Evolutionary conservation across 495 filamentous ascomycete genomes (phyloP).

Genomic region (Talaromyces adpressus): DNA sequence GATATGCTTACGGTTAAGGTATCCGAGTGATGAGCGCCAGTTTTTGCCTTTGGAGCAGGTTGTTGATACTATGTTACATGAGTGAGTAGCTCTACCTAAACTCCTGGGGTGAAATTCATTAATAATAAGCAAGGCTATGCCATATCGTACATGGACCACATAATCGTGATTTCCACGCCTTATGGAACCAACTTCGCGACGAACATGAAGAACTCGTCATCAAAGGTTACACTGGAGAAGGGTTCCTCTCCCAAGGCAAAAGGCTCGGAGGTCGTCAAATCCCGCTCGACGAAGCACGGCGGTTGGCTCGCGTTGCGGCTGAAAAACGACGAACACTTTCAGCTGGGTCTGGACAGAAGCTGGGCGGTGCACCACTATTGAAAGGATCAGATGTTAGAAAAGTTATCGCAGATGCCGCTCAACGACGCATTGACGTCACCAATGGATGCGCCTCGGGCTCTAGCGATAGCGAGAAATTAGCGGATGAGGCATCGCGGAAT

Average conservation of each 20-base stretch:
- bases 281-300: slow-evolving; percentile 66
- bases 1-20: slow-evolving; percentile 79
- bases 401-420: slow-evolving; percentile 66
- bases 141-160: slow-evolving; percentile 84
- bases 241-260: slow-evolving; percentile 71
- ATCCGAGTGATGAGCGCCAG: slow-evolving; percentile 63
- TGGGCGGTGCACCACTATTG: slow-evolving; percentile 60
- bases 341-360: slow-evolving; percentile 61
- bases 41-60: slow-evolving; percentile 78
- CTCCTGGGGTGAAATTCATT: not conserved
- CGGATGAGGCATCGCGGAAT: slow-evolving; percentile 61
- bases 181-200: slow-evolving; percentile 84
- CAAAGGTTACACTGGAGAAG: slow-evolving; percentile 90
- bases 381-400: slow-evolving; percentile 66
- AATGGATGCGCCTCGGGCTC: slow-evolving; percentile 72
- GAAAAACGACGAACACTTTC: slow-evolving; percentile 57
- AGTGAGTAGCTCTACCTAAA: slow-evolving; percentile 40
- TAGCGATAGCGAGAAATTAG: slow-evolving; percentile 47
- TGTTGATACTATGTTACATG: slow-evolving; percentile 90
- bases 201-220: slow-evolving; percentile 67
- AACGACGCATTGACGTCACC: slow-evolving; percentile 57
- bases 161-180: slow-evolving; percentile 69
- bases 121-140: slow-evolving; percentile 47
- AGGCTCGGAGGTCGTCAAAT: slow-evolving; percentile 62
- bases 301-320: slow-evolving; percentile 67